phyloP scores from a whole-genome alignment of 768 basidiomycete species.

The Trametes elegans region DNA sequence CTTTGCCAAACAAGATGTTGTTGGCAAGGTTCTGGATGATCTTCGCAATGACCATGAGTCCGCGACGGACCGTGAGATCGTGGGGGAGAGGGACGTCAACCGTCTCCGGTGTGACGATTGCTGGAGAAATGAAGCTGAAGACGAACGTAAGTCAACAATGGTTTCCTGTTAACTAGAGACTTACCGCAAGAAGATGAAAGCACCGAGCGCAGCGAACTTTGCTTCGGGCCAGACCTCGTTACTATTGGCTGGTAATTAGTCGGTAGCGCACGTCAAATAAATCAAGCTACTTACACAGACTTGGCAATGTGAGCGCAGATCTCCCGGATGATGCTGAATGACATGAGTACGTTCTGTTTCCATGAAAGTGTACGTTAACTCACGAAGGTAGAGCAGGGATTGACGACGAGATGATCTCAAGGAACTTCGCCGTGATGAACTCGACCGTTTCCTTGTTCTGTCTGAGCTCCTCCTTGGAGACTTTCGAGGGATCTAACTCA shows the following conservation, averaged over 20 bases:
- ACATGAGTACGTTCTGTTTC: slow-evolving; percentile 6
- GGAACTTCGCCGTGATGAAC: slow-evolving; percentile 69
- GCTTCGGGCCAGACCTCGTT: slow-evolving; percentile 73
- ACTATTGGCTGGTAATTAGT: slow-evolving; percentile 33
- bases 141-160: background rate
- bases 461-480: slow-evolving; percentile 53
- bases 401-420: slow-evolving; percentile 72
- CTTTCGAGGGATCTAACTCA: slow-evolving; percentile 71
- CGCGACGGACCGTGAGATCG: slow-evolving; percentile 59
- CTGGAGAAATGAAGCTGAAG: slow-evolving; percentile 83
- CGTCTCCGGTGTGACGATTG: slow-evolving; percentile 80
- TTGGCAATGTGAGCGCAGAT: slow-evolving; percentile 79
- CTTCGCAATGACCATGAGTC: slow-evolving; percentile 85
- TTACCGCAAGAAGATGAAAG: slow-evolving; percentile 88
- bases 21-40: slow-evolving; percentile 93
- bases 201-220: slow-evolving; percentile 80
- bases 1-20: slow-evolving; percentile 91
- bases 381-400: slow-evolving; percentile 71
- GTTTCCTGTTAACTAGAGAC: slow-evolving; percentile 14
- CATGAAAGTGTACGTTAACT: slow-evolving; percentile 30
- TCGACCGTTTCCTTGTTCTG: slow-evolving; percentile 73
- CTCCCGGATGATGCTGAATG: slow-evolving; percentile 76
- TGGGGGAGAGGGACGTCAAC: slow-evolving; percentile 83
- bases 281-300: slow-evolving; percentile 57
- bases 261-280: background rate